phyloP scores from a whole-genome alignment of 805 yeast species.

The Starmerella geochares region DNA sequence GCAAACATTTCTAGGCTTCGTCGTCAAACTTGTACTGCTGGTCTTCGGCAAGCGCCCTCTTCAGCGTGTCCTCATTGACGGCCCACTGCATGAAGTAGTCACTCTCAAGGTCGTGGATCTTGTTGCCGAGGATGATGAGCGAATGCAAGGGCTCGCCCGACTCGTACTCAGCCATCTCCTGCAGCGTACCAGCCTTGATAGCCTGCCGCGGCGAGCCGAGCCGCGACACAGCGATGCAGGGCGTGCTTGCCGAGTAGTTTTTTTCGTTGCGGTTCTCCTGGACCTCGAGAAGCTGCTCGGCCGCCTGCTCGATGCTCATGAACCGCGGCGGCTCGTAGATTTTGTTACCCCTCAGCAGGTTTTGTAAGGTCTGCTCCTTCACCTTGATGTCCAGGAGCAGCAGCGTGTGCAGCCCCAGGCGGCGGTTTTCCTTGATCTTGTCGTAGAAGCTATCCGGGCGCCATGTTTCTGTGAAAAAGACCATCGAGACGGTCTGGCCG shows the following conservation, averaged over 20 bases:
- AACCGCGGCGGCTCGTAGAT: constrained; percentile 96
- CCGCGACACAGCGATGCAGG: constrained; percentile 88
- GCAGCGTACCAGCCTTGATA: constrained; percentile 75
- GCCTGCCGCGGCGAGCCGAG: constrained; percentile 76
- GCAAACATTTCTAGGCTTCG: not conserved
- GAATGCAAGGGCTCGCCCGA: constrained; percentile 94
- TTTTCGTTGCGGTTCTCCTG: constrained; percentile 66
- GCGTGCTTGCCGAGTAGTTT: constrained; percentile 78
- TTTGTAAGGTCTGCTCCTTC: constrained; percentile 90
- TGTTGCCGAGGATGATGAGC: constrained; percentile 80
- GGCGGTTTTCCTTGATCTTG: constrained; percentile 79
- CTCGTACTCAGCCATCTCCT: constrained; percentile 69
- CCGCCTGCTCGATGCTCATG: constrained; percentile 86
- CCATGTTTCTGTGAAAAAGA: constrained; percentile 91
- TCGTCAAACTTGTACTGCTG: constrained; percentile 12
- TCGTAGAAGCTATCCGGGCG: constrained; percentile 92
- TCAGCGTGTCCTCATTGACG: constrained; percentile 46
- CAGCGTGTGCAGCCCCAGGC: constrained; percentile 82
- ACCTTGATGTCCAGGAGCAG: constrained; percentile 86
- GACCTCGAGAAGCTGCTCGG: constrained; percentile 74
- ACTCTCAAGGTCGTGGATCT: constrained; percentile 80
- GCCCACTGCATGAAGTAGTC: constrained; percentile 75
- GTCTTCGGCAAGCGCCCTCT: constrained; percentile 38
- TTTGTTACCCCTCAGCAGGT: constrained; percentile 82
- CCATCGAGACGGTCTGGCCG: constrained; percentile 95